Conservation (phyloP, 768 basidiomycete species). For the Tulasnella sp. region DNA sequence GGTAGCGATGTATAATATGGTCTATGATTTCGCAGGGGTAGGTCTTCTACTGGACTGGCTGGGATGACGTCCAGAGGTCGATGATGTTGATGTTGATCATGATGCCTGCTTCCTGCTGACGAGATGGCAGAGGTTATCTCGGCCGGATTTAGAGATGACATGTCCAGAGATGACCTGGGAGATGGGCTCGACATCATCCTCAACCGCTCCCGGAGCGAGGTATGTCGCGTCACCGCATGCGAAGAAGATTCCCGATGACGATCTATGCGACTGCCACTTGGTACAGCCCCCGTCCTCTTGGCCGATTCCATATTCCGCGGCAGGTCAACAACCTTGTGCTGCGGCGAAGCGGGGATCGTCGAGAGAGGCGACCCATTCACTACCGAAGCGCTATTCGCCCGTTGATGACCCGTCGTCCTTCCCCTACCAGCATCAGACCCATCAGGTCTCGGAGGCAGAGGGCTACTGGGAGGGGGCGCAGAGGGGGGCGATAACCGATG, state of each 20-base stretch:
- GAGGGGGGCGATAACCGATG: slow-evolving; percentile 4
- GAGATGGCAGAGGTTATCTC: neutral
- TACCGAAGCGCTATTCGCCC: slow-evolving; percentile 2
- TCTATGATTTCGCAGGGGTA: neutral
- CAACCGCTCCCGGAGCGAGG: slow-evolving; percentile 9
- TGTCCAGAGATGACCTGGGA: neutral
- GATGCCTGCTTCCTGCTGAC: neutral
- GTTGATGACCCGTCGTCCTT: neutral
- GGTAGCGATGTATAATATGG: neutral
- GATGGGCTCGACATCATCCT: slow-evolving; percentile 15
- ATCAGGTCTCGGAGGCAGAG: slow-evolving; percentile 7
- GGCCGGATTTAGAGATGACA: neutral
- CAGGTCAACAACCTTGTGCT: neutral
- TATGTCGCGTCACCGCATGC: neutral
- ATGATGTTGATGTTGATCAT: neutral
- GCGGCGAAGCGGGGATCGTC: slow-evolving; percentile 13
- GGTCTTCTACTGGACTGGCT: neutral
- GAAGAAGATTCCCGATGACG: neutral
- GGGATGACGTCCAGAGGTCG: neutral
- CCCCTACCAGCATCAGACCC: neutral
- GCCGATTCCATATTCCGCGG: neutral
- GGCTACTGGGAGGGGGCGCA: neutral
- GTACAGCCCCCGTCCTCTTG: neutral
- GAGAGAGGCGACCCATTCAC: neutral
- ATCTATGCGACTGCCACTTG: neutral